Evolutionary conservation across 73 alveolate species (phyloP), one percentile per base, ranked within the genome.

Genomic region (Durusdinium trenchii): DNA sequence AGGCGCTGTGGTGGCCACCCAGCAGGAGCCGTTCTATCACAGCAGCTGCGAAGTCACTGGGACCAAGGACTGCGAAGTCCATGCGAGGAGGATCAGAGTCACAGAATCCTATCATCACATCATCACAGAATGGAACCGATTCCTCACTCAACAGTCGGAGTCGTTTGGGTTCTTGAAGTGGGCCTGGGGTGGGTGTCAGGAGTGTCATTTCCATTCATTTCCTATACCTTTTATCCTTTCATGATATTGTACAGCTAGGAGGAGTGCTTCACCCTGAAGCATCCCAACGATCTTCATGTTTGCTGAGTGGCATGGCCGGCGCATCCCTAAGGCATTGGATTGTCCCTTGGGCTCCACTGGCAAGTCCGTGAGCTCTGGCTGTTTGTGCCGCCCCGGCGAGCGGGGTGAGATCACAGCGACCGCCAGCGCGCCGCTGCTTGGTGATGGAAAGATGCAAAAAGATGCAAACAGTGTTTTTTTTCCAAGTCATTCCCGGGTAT

Each of bases 1-100:
- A 60, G 87, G 87, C 38, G 36, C 60, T 28, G 87, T 78, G 38
- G 87, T 42, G 61, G 87, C 87, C 57, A 18, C 87, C 6, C 87
- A 78, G 87, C 87, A 78, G 38, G 9, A 28, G 6, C 87, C 87
- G 28, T 78, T 23, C 36, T 78, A 78, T 60, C 23, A 38, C 61
- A 78, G 87, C 61, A 54, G 64, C 64, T 54, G 64, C 28, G 64
- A 9, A 12, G 64, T 9, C 28, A 20, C 64, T 9, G 64, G 64
- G 20, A 9, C 20, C 20, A 20, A 54, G 64, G 28, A 54, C 9
- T 54, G 64, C 20, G 64, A 9, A 54, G 9, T 54, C 20, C 28
- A n/a, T n/a, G 64, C 64, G 20, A 54, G 20, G 28, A 20, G 64
- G 64, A 12, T 9, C 64, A 9, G 28, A 54, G 64, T 54, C 64